Percentiles rank a stretch among this genome's conserved stretches.
Conservation (phyloP, 2,329 filamentous ascomycete genomes). For the Sclerotinia subarctica region DNA sequence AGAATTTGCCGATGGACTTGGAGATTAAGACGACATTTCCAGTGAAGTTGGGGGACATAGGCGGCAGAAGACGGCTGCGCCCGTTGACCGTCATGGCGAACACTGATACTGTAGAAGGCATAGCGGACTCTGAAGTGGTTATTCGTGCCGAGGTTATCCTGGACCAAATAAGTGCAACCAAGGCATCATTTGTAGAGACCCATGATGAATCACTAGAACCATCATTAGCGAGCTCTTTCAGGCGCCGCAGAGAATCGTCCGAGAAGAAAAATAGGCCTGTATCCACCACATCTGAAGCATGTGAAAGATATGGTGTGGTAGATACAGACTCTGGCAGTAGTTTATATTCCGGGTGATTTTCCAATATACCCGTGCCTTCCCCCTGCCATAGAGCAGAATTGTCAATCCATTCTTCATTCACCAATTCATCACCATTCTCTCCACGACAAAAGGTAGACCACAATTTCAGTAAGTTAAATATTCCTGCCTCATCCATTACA, state of each 20-base stretch:
- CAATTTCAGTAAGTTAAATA: background rate
- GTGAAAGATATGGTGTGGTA: background rate
- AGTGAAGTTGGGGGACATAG: background rate
- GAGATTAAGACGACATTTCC: background rate
- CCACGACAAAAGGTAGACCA: constrained; percentile 8
- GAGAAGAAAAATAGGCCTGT: constrained; percentile 12
- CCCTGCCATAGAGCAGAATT: constrained; percentile 8
- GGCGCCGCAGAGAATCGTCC: background rate
- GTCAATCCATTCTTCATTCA: background rate
- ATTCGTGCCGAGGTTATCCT: constrained; percentile 2
- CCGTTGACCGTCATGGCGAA: constrained; percentile 1
- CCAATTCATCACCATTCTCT: background rate
- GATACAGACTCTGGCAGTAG: background rate
- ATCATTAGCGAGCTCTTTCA: constrained; percentile 6
- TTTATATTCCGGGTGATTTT: background rate
- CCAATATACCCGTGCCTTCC: background rate
- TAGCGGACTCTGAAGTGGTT: background rate
- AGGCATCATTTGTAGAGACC: constrained; percentile 12
- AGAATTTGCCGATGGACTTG: background rate
- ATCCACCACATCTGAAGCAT: background rate
- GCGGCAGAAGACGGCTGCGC: background rate
- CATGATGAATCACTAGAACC: background rate
- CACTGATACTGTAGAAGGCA: background rate
- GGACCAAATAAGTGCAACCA: constrained; percentile 12
- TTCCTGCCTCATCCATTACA: constrained; percentile 10